Percentiles rank a stretch among this genome's conserved stretches.
Conservation (phyloP, 306 rosid species). For the Rosa persica region DNA sequence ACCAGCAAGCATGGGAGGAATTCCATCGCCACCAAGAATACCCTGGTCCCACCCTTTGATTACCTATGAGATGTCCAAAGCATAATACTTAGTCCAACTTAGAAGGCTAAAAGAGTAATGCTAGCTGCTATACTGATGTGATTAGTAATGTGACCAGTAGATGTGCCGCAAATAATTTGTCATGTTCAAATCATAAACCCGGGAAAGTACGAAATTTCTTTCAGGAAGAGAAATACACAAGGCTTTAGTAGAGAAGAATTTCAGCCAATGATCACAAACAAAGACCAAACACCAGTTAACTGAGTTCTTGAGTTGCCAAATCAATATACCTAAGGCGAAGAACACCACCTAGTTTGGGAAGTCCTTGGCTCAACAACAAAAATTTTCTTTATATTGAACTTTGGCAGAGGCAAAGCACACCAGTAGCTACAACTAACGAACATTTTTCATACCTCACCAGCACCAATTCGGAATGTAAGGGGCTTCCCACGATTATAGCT, state of each 20-base stretch:
- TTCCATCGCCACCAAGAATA: slow-evolving; percentile 83
- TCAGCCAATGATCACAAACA: not conserved
- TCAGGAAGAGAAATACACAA: not conserved
- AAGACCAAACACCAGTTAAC: not conserved
- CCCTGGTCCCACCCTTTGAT: slow-evolving; percentile 99
- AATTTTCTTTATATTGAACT: not conserved
- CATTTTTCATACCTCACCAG: slow-evolving; percentile 72
- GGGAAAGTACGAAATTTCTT: not conserved
- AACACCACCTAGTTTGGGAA: slow-evolving; percentile 3
- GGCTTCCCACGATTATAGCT: slow-evolving; percentile 94
- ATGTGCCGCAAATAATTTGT: not conserved
- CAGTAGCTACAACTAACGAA: not conserved
- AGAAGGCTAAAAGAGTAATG: not conserved
- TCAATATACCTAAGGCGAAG: not conserved
- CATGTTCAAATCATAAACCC: not conserved
- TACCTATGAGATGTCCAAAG: slow-evolving; percentile 46
- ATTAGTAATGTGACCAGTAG: not conserved
- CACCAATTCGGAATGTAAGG: slow-evolving; percentile 78
- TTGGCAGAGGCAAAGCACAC: not conserved
- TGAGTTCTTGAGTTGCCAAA: not conserved
- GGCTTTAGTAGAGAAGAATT: not conserved
- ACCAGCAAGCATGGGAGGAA: slow-evolving; percentile 99
- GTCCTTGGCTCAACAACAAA: not conserved
- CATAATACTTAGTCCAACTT: not conserved
- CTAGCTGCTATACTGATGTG: not conserved